Evolutionary conservation across 192 early-diverging fungal species (phyloP).

Genomic region (Podila horticola): DNA sequence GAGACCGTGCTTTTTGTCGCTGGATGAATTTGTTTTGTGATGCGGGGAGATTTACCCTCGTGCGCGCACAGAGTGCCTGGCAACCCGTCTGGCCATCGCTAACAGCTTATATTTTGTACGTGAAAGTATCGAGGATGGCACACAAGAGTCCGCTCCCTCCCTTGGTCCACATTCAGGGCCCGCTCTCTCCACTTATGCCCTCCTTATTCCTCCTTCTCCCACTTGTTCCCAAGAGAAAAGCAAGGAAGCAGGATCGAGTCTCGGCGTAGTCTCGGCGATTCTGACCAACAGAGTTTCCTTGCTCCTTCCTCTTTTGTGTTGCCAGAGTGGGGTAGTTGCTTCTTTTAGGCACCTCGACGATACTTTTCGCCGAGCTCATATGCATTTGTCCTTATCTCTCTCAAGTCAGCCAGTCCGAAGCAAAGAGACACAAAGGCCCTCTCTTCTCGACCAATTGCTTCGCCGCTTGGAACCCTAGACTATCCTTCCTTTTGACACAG

Average conservation of each 20-base stretch:
- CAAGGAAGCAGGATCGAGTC: not conserved
- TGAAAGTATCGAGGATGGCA: no score
- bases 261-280: slow-evolving; percentile 2
- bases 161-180: no score
- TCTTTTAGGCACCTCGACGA: not conserved
- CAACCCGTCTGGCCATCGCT: no score
- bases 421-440: not conserved
- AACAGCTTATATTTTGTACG: no score
- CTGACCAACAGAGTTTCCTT: not conserved
- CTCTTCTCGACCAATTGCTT: no score
- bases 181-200: no score
- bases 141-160: no score
- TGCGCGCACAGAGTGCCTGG: no score
- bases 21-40: not conserved
- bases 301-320: not conserved
- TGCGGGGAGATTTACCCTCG: not conserved
- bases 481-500: no score
- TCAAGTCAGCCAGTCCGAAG: not conserved
- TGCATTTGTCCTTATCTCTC: not conserved
- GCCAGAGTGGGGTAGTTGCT: slow-evolving; percentile 1
- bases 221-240: not conserved
- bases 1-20: not conserved
- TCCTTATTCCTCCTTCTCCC: no score
- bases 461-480: no score
- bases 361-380: not conserved